phyloP scores from a whole-genome alignment of 176 grass and related monocot species.

The Puya raimondii region DNA sequence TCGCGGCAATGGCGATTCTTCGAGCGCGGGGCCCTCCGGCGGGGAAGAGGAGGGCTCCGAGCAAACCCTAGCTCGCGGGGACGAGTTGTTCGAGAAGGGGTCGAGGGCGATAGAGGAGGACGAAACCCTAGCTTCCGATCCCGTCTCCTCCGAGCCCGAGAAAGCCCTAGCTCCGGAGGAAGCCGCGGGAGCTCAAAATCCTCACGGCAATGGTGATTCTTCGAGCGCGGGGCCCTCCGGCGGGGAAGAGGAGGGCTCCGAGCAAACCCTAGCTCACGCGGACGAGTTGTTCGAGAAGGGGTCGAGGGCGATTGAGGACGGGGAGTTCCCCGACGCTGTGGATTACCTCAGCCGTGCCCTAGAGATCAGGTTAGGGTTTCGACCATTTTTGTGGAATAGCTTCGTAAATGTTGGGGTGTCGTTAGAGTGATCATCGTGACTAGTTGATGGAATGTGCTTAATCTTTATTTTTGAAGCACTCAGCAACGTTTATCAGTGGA shows the following conservation, averaged over 20 bases:
- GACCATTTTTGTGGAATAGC: neutral
- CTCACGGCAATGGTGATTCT: neutral
- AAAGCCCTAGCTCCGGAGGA: neutral
- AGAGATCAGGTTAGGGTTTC: conserved; percentile 78
- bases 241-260: conserved; percentile 12
- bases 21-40: neutral
- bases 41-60: conserved; percentile 15
- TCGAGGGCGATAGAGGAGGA: conserved; percentile 80
- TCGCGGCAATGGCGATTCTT: neutral
- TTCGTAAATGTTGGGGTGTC: neutral
- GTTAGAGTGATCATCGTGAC: neutral
- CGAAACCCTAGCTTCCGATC: neutral
- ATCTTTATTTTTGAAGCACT: neutral
- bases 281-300: conserved; percentile 65
- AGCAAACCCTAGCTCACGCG: conserved; percentile 59
- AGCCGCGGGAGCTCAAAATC: neutral
- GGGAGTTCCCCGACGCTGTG: conserved; percentile 59
- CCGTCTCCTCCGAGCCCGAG: neutral
- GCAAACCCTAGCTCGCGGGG: conserved; percentile 58
- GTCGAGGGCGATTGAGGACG: conserved; percentile 85
- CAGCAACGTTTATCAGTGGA: no score
- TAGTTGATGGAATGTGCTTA: neutral
- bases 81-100: conserved; percentile 61
- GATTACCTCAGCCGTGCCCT: conserved; percentile 87
- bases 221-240: neutral